Evolutionary conservation across 2,329 filamentous ascomycete species (phyloP).

Genomic region (Penicillium expansum): DNA sequence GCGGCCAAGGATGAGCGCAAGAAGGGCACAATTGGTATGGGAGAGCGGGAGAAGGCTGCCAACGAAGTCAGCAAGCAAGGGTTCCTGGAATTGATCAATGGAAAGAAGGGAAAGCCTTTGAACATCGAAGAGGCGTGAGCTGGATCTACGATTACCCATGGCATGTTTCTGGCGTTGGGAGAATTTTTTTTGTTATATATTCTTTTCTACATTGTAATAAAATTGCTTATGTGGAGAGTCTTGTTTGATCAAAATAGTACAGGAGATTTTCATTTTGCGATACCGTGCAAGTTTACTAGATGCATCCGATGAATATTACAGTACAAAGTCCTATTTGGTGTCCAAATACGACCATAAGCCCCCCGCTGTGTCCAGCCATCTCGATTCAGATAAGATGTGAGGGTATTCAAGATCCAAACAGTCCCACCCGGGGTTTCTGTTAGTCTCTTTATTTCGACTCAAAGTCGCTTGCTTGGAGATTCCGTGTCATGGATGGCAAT

Average conservation of each 20-base stretch:
- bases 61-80: conserved; percentile 97
- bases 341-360: conserved; percentile 5
- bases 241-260: conserved; percentile 23
- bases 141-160: conserved; percentile 25
- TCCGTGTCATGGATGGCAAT: conserved; percentile 90
- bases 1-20: conserved; percentile 65
- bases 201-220: conserved; percentile 20
- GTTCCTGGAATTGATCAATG: conserved; percentile 83
- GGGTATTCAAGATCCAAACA: neutral
- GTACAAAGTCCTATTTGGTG: conserved; percentile 23
- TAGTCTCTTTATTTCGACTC: conserved; percentile 42
- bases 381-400: neutral
- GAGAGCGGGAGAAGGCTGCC: conserved; percentile 78
- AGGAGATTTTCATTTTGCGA: conserved; percentile 30
- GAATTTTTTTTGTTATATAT: conserved; percentile 19
- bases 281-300: conserved; percentile 20
- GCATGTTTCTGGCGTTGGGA: conserved; percentile 37
- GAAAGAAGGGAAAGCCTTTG: conserved; percentile 52
- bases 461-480: conserved; percentile 94
- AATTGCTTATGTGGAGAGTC: conserved; percentile 22
- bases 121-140: conserved; percentile 45
- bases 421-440: conserved; percentile 3
- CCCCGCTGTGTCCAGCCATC: neutral
- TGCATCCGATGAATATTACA: conserved; percentile 28
- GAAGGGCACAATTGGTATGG: conserved; percentile 74